phyloP scores from a whole-genome alignment of 768 basidiomycete species.

The Tricholoma hemisulphureum region DNA sequence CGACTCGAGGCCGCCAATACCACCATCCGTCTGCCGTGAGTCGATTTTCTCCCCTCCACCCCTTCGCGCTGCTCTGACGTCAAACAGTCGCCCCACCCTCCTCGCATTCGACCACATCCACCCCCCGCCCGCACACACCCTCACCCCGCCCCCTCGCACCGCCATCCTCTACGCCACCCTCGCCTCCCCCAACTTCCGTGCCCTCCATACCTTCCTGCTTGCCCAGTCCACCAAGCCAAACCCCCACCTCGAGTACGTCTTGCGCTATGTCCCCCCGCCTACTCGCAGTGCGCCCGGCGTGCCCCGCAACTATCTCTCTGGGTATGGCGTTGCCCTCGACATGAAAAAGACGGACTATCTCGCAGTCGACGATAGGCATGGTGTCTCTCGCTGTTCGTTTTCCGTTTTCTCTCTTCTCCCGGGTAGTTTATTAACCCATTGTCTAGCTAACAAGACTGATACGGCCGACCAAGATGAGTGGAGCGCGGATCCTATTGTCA shows the following conservation, averaged over 20 bases:
- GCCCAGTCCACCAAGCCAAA: constrained; percentile 42
- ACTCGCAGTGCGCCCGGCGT: too few relatives aligned
- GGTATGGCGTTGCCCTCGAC: constrained; percentile 90
- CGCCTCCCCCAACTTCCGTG: constrained; percentile 62
- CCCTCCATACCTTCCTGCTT: constrained; percentile 66
- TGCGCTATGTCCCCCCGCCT: constrained; percentile 70
- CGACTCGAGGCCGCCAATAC: constrained; percentile 50
- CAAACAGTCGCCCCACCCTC: constrained; percentile 38
- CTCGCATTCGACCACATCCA: constrained; percentile 80
- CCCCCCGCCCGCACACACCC: constrained; percentile 44
- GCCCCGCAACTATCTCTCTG: constrained; percentile 66
- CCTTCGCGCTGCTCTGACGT: background rate
- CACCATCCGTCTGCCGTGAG: constrained; percentile 29
- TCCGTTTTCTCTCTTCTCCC: background rate
- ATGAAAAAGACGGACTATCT: constrained; percentile 98
- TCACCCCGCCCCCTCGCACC: constrained; percentile 52
- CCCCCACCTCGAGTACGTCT: constrained; percentile 66
- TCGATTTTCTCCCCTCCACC: background rate
- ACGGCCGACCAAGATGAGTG: constrained; percentile 25
- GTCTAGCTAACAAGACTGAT: constrained; percentile 6
- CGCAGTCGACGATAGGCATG: constrained; percentile 80
- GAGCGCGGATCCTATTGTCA: constrained; percentile 33
- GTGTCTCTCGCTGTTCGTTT: constrained; percentile 20
- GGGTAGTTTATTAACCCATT: background rate
- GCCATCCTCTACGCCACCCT: constrained; percentile 80